Evolutionary conservation across 2,329 filamentous ascomycete genomes (phyloP), one percentile per base, ranked within the genome.

Genomic region (Aspergillus costaricaensis): DNA sequence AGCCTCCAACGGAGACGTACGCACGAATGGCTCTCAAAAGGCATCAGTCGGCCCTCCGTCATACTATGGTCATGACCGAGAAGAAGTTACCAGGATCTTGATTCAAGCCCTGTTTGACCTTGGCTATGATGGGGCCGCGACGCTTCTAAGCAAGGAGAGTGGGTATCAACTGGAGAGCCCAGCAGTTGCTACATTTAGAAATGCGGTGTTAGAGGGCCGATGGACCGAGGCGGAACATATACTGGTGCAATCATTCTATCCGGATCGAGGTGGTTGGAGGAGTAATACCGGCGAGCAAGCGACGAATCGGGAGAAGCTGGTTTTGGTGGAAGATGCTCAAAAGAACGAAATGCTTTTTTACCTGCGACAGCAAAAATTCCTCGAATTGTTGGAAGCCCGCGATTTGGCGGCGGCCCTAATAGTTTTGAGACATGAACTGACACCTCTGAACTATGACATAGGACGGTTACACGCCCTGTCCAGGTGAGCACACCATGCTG

Each of bases 71-170:
- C 94, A 98, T 73, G 87, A 95, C 72, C 87, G 92, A 73, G 92
- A 96, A 80, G 94, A 99, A 79, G 89, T 98, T 48, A 96, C 94
- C 5, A 85, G 95, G 57, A 90, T 98, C 65, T 78, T 99, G 69
- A 95, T 99, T 70, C 95, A 99, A 77, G 91, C 92, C 38, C 79
- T 99, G 65, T 86, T 88, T 23, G 94, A 97, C 74, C 83, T 99
- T 79, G 95, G 95, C 2, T 97, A 98, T 72, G 82, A 87, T 61
- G 81, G 82, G 12, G 91, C 94, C 12, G 94, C 95, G 23, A 83
- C 86, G 48, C 87, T 84, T 62, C 81, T 99, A 59, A 89, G 86
- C 70, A 83, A 85, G 62, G 91, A 96, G 75, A 98, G 94, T 72
- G 93, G 92, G 0, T 96, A 86, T 73, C 87, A 94, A 72, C 81